Evolutionary conservation across 805 yeast species (phyloP).

Genomic region (Komagataella mondaviorum): DNA sequence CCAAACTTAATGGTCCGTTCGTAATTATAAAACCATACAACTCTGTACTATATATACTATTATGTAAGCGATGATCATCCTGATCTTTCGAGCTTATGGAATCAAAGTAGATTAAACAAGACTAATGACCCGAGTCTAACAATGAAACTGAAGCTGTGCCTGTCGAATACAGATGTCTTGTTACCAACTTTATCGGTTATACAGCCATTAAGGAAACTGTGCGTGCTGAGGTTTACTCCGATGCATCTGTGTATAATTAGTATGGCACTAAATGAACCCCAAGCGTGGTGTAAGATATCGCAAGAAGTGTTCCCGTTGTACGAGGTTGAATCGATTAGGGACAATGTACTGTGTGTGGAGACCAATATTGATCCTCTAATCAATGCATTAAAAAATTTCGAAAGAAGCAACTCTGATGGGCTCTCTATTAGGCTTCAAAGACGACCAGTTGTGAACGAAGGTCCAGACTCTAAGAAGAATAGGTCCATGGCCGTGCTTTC

Average conservation of each 20-base stretch:
- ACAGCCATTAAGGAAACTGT: constrained; percentile 36
- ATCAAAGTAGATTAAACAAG: no score
- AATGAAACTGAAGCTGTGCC: constrained; percentile 7
- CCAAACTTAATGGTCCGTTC: constrained; percentile 22
- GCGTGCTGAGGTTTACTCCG: constrained; percentile 43
- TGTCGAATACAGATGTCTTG: constrained; percentile 3
- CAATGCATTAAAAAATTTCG: constrained; percentile 44
- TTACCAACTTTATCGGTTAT: constrained; percentile 14
- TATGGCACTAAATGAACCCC: constrained; percentile 42
- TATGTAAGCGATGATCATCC: neutral
- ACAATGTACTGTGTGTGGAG: constrained; percentile 45
- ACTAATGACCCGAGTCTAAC: neutral
- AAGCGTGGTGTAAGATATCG: constrained; percentile 50
- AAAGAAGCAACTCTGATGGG: constrained; percentile 35
- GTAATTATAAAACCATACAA: constrained; percentile 25
- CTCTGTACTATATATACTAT: neutral
- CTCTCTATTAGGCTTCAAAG: constrained; percentile 36
- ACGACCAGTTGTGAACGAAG: constrained; percentile 15
- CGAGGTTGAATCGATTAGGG: constrained; percentile 37
- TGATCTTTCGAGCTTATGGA: neutral
- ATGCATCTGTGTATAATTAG: constrained; percentile 35
- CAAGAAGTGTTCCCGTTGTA: constrained; percentile 31
- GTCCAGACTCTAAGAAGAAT: constrained; percentile 8
- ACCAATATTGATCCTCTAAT: constrained; percentile 46
- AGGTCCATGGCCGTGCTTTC: constrained; percentile 36